Evolutionary conservation across 2,329 filamentous ascomycete genomes (phyloP).

Genomic region (Albophoma yamanashiensis): DNA sequence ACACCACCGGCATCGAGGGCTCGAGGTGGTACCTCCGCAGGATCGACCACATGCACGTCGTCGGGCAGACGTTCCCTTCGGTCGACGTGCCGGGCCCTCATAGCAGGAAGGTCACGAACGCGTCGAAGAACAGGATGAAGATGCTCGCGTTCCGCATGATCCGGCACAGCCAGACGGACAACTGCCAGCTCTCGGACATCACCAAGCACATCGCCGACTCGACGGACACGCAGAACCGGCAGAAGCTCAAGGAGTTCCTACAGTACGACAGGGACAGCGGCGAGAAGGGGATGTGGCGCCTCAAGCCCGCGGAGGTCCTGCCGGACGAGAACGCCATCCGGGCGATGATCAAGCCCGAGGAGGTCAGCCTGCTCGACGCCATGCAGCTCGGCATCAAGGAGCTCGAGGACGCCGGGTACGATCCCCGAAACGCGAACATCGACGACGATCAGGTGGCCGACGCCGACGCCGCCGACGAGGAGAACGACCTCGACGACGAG

Average conservation of each 20-base stretch:
- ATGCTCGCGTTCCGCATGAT: slow-evolving; percentile 92
- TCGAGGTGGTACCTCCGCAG: slow-evolving; percentile 75
- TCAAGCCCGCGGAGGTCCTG: slow-evolving; percentile 60
- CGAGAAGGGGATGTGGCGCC: slow-evolving; percentile 71
- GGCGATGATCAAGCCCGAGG: slow-evolving; percentile 86
- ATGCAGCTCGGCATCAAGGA: slow-evolving; percentile 95
- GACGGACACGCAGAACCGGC: slow-evolving; percentile 88
- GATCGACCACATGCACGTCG: slow-evolving; percentile 82
- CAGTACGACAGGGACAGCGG: slow-evolving; percentile 67
- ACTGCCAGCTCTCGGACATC: slow-evolving; percentile 69
- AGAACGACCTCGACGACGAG: slow-evolving; percentile 36
- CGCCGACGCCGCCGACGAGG: slow-evolving; percentile 53
- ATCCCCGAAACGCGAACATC: slow-evolving; percentile 47
- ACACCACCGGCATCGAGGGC: slow-evolving; percentile 67
- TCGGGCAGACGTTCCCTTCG: slow-evolving; percentile 87
- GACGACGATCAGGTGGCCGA: slow-evolving; percentile 40
- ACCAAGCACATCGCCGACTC: slow-evolving; percentile 88
- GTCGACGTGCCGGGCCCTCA: slow-evolving; percentile 90
- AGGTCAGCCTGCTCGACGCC: slow-evolving; percentile 86
- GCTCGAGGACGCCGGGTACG: slow-evolving; percentile 83
- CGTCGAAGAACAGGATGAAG: slow-evolving; percentile 92
- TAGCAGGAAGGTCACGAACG: slow-evolving; percentile 88
- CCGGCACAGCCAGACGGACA: slow-evolving; percentile 58
- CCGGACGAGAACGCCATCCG: slow-evolving; percentile 76
- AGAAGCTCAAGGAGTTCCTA: slow-evolving; percentile 95